Base-by-base conservation (phyloP, 805 yeast genomes). In the Schwanniomyces yamadae region DNA sequence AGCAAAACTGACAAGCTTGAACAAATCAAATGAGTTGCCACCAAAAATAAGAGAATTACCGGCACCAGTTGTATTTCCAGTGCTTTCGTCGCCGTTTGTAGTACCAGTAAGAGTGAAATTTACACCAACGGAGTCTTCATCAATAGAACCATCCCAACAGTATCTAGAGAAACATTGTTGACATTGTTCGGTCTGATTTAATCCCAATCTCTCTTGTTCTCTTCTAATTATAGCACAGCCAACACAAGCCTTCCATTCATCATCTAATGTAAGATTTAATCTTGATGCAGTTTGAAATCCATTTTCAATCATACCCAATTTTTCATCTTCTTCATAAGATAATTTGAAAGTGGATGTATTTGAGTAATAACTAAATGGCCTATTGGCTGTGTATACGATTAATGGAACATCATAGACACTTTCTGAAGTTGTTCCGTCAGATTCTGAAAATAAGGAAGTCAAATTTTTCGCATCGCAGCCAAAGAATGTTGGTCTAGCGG, bases 151-250 rank as follows among this genome's bases (percentile, higher is more conserved):
- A 44, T 75, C 69, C 90, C 90, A 88, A 61, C 96, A 88, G 59
- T 86, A 86, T 5, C 65, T 67, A 23, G 66, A 60, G 57, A 88
- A 85, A 57, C 96, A 88, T 36, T 63, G 42, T 47, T 76, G 62
- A 65, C 96, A 88, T 52, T 84, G 87, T 2, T 71, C 79, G n/a
- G 78, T 62, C 40, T 83, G 82, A 12, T 74, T 68, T 23, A 69
- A 59, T 19, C 80, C 78, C 24, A 71, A 59, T 54, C 89, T 72
- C 61, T 86, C 93, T 53, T 82, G 80, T 27, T 82, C 77, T 57
- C 95, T 78, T 63, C 86, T 82, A 40, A 86, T 70, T 30, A 87
- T 74, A 7, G 95, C 95, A 69, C 95, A 87, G 2, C 84, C 85
- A 32, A 87, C 72, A 66, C 95, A 87, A 5, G 79, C 73, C 27